Conservation (phyloP, 768 basidiomycete genomes). For the Lyophyllum semitale region DNA sequence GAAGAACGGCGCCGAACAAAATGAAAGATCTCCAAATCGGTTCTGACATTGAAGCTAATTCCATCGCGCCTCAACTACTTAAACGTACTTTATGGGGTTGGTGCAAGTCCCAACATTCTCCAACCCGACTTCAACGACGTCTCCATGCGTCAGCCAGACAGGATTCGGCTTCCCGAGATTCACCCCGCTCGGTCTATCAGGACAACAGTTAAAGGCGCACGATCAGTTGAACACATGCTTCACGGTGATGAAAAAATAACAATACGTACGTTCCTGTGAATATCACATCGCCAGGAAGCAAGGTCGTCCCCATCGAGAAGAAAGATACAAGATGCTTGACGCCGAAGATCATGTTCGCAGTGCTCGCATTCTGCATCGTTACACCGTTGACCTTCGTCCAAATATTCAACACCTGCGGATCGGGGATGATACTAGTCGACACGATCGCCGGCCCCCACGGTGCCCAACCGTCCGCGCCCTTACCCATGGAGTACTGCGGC, state of each 20-base stretch:
- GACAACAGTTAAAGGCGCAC: background rate
- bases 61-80: background rate
- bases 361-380: constrained; percentile 35
- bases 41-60: background rate
- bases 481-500: constrained; percentile 43
- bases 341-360: constrained; percentile 40
- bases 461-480: constrained; percentile 43
- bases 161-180: constrained; percentile 35
- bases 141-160: constrained; percentile 35
- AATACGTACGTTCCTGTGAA: constrained; percentile 39
- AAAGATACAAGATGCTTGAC: constrained; percentile 38
- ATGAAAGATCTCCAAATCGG: too few species aligned
- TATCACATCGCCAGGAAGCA: constrained; percentile 41
- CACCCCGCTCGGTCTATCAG: constrained; percentile 34
- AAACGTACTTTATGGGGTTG: constrained; percentile 29
- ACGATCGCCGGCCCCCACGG: constrained; percentile 42
- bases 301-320: constrained; percentile 44
- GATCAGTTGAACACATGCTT: background rate
- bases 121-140: constrained; percentile 39
- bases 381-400: constrained; percentile 42
- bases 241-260: background rate
- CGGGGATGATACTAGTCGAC: constrained; percentile 33
- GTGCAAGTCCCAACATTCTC: constrained; percentile 42
- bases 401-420: constrained; percentile 36
- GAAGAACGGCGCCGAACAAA: too few species aligned